Evolutionary conservation across 352 stramenopile genomes (phyloP).

Genomic region (Hyaloperonospora brassicae): DNA sequence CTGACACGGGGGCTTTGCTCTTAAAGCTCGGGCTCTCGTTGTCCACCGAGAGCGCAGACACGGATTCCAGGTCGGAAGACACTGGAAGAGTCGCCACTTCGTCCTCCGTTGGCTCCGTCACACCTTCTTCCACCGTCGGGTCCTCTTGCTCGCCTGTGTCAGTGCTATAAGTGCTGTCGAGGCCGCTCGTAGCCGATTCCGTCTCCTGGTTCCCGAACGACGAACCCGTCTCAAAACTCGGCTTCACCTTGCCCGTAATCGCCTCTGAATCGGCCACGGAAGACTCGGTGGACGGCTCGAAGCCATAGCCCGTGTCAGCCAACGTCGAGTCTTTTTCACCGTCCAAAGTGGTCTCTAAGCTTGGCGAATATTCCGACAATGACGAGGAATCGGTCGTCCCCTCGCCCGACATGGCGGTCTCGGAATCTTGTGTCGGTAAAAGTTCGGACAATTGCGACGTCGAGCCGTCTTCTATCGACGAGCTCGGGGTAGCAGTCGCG

Average conservation of each 20-base stretch:
- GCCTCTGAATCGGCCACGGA: slow-evolving; percentile 5
- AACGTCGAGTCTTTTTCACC: no score
- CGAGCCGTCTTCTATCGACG: slow-evolving; percentile 2
- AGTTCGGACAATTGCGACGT: slow-evolving; percentile 10
- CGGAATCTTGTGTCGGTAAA: slow-evolving; percentile 11
- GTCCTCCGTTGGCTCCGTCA: slow-evolving; percentile 9
- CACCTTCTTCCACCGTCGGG: not conserved
- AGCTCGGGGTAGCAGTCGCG: not conserved
- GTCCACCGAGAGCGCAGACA: slow-evolving; percentile 31
- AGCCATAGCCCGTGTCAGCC: no score
- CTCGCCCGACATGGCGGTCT: no score
- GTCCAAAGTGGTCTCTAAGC: no score
- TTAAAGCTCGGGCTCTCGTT: slow-evolving; percentile 24
- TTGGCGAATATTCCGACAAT: no score
- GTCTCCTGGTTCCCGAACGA: slow-evolving; percentile 26
- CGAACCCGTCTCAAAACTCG: slow-evolving; percentile 26
- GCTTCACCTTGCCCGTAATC: slow-evolving; percentile 25
- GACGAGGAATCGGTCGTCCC: no score
- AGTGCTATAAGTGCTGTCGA: slow-evolving; percentile 5
- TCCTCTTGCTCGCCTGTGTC: no score
- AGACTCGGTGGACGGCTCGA: not conserved
- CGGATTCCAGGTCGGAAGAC: slow-evolving; percentile 4
- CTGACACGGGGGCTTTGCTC: slow-evolving; percentile 21
- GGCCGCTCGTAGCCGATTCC: not conserved
- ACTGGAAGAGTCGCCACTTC: slow-evolving; percentile 2